phyloP scores from a whole-genome alignment of 2,329 filamentous ascomycete species.

The Arthrobotrys iridis region DNA sequence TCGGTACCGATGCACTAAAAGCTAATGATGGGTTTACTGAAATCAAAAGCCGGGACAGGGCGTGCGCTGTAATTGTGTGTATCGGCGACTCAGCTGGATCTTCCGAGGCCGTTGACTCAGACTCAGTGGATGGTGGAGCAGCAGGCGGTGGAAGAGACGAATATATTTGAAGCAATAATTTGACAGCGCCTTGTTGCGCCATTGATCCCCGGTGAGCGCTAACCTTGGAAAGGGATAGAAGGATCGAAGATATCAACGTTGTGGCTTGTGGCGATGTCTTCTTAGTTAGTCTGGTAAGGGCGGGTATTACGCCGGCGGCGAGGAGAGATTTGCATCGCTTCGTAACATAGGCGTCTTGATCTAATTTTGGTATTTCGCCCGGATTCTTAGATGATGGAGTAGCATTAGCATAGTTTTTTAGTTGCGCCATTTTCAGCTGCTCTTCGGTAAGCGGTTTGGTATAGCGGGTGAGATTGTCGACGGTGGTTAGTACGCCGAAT shows the following conservation, averaged over 20 bases:
- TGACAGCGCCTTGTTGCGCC: constrained; percentile 92
- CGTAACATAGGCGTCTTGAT: constrained; percentile 67
- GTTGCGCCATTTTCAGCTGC: constrained; percentile 87
- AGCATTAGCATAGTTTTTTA: constrained; percentile 93
- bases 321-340: constrained; percentile 81
- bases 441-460: constrained; percentile 82
- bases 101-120: constrained; percentile 58
- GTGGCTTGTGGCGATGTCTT: constrained; percentile 76
- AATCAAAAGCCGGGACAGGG: constrained; percentile 84
- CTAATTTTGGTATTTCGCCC: constrained; percentile 40
- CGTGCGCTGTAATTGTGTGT: constrained; percentile 74
- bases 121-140: constrained; percentile 58
- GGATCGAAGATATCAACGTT: constrained; percentile 76
- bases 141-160: constrained; percentile 35
- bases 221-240: constrained; percentile 80
- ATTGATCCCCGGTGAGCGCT: constrained; percentile 78
- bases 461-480: constrained; percentile 85
- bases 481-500: constrained; percentile 85
- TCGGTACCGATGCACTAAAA: constrained; percentile 79
- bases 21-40: constrained; percentile 84
- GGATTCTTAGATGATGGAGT: constrained; percentile 64
- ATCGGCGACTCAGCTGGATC: constrained; percentile 59
- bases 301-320: constrained; percentile 78
- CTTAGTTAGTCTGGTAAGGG: constrained; percentile 80
- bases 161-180: constrained; percentile 79